Evolutionary conservation across 257 asterid genomes (phyloP).

Genomic region (Osmanthus fragrans): DNA sequence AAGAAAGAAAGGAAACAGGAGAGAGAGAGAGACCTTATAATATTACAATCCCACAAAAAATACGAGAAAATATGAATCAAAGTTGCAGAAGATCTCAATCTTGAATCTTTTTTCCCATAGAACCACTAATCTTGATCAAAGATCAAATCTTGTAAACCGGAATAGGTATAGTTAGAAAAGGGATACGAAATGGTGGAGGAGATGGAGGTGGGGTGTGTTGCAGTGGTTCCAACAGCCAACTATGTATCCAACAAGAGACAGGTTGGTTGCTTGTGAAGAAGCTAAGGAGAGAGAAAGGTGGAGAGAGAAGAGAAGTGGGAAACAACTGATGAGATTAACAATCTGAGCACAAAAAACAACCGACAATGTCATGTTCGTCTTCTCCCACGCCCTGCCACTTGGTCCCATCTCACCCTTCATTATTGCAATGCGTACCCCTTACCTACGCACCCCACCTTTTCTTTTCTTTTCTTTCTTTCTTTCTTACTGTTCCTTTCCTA

Average conservation of each 20-base stretch:
- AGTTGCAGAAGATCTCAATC: not conserved
- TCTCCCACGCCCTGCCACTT: conserved; percentile 99
- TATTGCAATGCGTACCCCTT: conserved; percentile 36
- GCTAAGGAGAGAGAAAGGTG: conserved; percentile 36
- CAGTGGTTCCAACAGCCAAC: conserved; percentile 73
- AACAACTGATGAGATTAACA: conserved; percentile 46
- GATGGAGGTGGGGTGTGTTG: conserved; percentile 40
- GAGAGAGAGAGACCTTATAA: not conserved
- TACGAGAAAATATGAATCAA: not conserved
- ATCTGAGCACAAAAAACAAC: conserved; percentile 62
- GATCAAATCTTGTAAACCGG: not conserved
- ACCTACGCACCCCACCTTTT: conserved; percentile 22
- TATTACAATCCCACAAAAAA: not conserved
- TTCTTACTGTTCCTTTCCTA: conserved; percentile 8
- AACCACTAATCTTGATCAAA: not conserved
- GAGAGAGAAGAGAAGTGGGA: conserved; percentile 31
- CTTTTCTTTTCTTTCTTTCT: conserved; percentile 17
- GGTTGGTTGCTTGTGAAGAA: conserved; percentile 91
- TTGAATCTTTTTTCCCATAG: not conserved
- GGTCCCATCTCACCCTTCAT: conserved; percentile 76
- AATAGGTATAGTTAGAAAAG: no score
- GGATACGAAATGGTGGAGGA: not conserved
- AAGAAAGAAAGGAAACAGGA: not conserved
- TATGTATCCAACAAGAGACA: conserved; percentile 91
- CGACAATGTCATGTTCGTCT: conserved; percentile 99